Base-by-base conservation (phyloP, 192 early-diverging fungal species). In the Linnemannia elongata region DNA sequence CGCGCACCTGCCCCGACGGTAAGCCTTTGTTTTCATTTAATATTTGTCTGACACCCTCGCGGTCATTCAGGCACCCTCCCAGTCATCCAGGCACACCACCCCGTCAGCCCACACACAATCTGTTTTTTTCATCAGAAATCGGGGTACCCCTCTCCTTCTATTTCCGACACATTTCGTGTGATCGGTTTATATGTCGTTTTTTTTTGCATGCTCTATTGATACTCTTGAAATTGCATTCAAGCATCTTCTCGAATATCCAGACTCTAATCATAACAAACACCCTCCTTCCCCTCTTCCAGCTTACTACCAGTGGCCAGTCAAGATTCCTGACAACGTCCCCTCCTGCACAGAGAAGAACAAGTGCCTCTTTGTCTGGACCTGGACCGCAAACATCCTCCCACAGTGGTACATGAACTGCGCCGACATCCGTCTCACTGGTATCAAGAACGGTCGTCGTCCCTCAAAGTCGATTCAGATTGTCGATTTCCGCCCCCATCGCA, bases 371-470 rank as follows among this genome's bases (percentile, higher is more conserved):
- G 82, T 84, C 30, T 95, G 94, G 52, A 82, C 74, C 27, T 96
- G 95, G 95, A 93, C 93, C 39, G 94, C 94, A 52, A 82, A 93
- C 35, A 93, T 93, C 13, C 91, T 94, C 80, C 92, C 94, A 54
- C 94, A 96, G 89, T 95, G 92, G 80, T 96, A 96, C 91, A 91
- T 91, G 89, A 94, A 95, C 90, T 95, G 94, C 75, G 94, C 92
- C 47, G 94, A 95, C 82, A 90, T 96, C 45, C 89, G 88, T 45
- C 90, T 95, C 76, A 82, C 75, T 8, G 91, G 92, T 42, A 66
- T 30, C 76, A 78, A 81, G 70, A 60, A 60, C 52, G 75, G 52
- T 63, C 47, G 52, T 42, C 75, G 30, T 10, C 79, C 79, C 54
- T 47, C 24, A 1, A 70, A 78, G 44, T 72, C 75, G 3, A 87